Base-by-base conservation (phyloP, 768 basidiomycete species). In the Leccinellum luteum region DNA sequence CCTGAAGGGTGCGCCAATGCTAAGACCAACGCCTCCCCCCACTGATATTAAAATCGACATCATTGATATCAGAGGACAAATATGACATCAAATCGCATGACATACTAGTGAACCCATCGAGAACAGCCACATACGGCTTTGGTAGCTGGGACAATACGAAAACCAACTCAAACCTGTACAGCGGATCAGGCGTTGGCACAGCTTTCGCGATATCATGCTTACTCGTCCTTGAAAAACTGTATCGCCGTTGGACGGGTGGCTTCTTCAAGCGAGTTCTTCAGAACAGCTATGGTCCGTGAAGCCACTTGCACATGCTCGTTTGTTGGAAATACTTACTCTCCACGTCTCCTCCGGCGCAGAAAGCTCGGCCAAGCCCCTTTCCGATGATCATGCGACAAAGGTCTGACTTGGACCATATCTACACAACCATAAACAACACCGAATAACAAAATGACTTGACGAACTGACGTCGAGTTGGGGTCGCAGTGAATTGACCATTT, bases 271-370 rank as follows among this genome's bases (percentile, higher is more conserved):
- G 84, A 82, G 57, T 85, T 67, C 54, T 76, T 57, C 13, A 88
- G 74, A 50, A 91, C 84, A 64, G 72, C 90, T 92, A 61, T 8
- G 34, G 21, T 30, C 38, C 56, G 50, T 62, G 48, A 47, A 50
- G 44, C 35, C 53, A 38, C 49, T 43, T 51, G 41, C 59, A 50
- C 31, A 41, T n/a, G 51, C 44, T 14, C 31, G 49, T 27, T 48
- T 31, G 23, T 45, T 50, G 43, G 60, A 55, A 60, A 28, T 21
- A 79, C 88, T 73, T 64, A 95, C 96, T 77, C 58, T 84, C 86
- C 56, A 99, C 90, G 73, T 99, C 97, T 45, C 97, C 97, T 14
- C 97, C 97, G 6, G 92, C 89, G 66, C 94, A 98, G 70, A 98
- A 98, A 13, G 89, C 91, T 57, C 85, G 79, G 4, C 87, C 89